These are phyloP conservation scores for Colletotrichum somersetense DNA, from an alignment of 2,329 filamentous ascomycete species.

Conservation along the genomic window DNA sequence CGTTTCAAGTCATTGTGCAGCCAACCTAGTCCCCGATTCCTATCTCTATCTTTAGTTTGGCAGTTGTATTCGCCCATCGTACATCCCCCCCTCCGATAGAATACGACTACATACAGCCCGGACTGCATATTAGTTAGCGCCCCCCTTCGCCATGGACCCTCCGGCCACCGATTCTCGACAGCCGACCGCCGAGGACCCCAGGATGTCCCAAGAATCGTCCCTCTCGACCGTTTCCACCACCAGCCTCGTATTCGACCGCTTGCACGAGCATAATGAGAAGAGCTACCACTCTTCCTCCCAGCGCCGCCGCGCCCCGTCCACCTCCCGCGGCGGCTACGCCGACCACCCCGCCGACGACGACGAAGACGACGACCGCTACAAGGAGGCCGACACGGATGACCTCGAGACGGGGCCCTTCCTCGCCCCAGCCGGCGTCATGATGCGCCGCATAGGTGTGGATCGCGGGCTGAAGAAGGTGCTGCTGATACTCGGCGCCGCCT, in stretches of 20 bases:
- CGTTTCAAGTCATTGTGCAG: slow-evolving; percentile 38
- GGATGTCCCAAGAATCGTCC: slow-evolving; percentile 66
- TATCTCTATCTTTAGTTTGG: slow-evolving; percentile 14
- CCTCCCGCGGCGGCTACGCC: slow-evolving; percentile 48
- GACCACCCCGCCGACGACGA: slow-evolving; percentile 58
- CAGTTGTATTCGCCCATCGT: background rate
- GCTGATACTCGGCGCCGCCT: slow-evolving; percentile 70
- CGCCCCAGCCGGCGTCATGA: slow-evolving; percentile 49
- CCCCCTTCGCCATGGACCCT: slow-evolving; percentile 25
- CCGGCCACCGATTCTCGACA: slow-evolving; percentile 29
- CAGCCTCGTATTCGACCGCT: slow-evolving; percentile 83
- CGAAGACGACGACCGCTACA: slow-evolving; percentile 45
- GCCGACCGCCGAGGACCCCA: slow-evolving; percentile 42
- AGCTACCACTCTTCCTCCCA: slow-evolving; percentile 43
- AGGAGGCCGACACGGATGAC: slow-evolving; percentile 57
- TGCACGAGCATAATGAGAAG: slow-evolving; percentile 68
- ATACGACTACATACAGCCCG: background rate
- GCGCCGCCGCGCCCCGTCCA: slow-evolving; percentile 27
- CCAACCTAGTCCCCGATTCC: slow-evolving; percentile 37
- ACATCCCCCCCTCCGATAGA: background rate
- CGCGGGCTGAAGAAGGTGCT: slow-evolving; percentile 72
- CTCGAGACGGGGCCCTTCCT: slow-evolving; percentile 69
- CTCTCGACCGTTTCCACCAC: slow-evolving; percentile 85
- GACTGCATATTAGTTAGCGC: slow-evolving; percentile 18
- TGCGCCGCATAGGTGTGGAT: slow-evolving; percentile 70